Conservation (phyloP, 768 basidiomycete genomes). For the Tephrocybe sp. region DNA sequence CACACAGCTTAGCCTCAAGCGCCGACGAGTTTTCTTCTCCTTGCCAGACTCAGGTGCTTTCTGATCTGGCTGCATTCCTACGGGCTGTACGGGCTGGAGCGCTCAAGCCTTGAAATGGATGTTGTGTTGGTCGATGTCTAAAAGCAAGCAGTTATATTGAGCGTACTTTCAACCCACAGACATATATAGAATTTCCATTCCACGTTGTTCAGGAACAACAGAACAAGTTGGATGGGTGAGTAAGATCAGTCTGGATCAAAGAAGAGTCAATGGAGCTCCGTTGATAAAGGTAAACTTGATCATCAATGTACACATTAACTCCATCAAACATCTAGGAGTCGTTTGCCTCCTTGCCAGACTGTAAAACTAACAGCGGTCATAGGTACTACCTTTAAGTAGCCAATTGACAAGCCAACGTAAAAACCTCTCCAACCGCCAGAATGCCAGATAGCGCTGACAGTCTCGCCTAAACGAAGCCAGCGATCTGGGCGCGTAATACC, state of each 20-base stretch:
- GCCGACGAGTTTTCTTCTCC: slow-evolving; percentile 48
- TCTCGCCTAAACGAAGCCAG: slow-evolving; percentile 81
- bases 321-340: slow-evolving; percentile 42
- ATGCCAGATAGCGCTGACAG: slow-evolving; percentile 61
- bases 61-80: slow-evolving; percentile 9
- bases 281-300: slow-evolving; percentile 6
- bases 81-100: background rate
- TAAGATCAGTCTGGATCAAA: slow-evolving; percentile 11
- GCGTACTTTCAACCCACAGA: slow-evolving; percentile 1
- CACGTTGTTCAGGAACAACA: slow-evolving; percentile 16
- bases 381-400: slow-evolving; percentile 91
- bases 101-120: background rate
- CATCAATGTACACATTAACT: slow-evolving; percentile 17
- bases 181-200: slow-evolving; percentile 8
- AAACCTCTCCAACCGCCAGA: slow-evolving; percentile 82
- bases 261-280: slow-evolving; percentile 6
- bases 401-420: slow-evolving; percentile 87
- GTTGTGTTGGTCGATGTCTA: background rate
- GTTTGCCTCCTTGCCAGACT: slow-evolving; percentile 84
- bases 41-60: slow-evolving; percentile 20
- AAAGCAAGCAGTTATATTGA: background rate
- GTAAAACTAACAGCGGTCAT: slow-evolving; percentile 94
- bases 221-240: slow-evolving; percentile 6
- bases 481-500: slow-evolving; percentile 74
- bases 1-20: slow-evolving; percentile 51